These are phyloP conservation scores for Fraxinus baroniana DNA, from an alignment of 305 asterid genomes.

Conservation along the genomic window DNA sequence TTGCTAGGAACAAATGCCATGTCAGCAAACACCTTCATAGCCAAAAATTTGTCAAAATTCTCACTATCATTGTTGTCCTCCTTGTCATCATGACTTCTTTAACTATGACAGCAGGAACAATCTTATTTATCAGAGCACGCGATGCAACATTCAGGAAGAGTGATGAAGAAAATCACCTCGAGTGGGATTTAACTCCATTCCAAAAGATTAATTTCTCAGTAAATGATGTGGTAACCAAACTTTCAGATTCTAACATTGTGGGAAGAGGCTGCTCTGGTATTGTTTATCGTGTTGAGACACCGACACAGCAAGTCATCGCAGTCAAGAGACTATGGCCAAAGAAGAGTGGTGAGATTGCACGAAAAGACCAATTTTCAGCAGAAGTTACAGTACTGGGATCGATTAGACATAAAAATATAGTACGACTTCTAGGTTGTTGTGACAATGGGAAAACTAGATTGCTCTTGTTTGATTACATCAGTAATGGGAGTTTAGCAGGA, in stretches of 20 bases:
- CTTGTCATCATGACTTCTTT: constrained; percentile 34
- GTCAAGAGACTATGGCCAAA: constrained; percentile 64
- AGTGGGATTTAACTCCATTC: constrained; percentile 63
- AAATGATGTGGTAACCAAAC: constrained; percentile 51
- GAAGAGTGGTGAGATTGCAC: constrained; percentile 47
- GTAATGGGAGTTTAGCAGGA: constrained; percentile 65
- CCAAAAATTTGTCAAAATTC: constrained; percentile 38
- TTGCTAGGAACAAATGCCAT: constrained; percentile 35
- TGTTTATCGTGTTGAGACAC: constrained; percentile 62
- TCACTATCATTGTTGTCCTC: constrained; percentile 36
- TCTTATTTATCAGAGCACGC: constrained; percentile 35
- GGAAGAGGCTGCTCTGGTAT: constrained; percentile 68
- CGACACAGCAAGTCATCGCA: constrained; percentile 47
- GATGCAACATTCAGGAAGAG: constrained; percentile 23
- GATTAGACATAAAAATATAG: constrained; percentile 67
- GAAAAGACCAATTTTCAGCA: constrained; percentile 61
- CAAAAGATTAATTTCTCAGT: constrained; percentile 66
- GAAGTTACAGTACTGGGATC: constrained; percentile 62
- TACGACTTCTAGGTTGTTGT: constrained; percentile 68
- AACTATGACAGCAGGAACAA: constrained; percentile 35
- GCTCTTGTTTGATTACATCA: constrained; percentile 62
- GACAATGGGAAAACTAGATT: constrained; percentile 61
- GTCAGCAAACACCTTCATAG: constrained; percentile 27
- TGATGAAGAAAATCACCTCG: constrained; percentile 49
- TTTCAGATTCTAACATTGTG: constrained; percentile 57